Base-by-base conservation (phyloP, 1,284 basidiomycete genomes). In the Testicularia cyperi region DNA sequence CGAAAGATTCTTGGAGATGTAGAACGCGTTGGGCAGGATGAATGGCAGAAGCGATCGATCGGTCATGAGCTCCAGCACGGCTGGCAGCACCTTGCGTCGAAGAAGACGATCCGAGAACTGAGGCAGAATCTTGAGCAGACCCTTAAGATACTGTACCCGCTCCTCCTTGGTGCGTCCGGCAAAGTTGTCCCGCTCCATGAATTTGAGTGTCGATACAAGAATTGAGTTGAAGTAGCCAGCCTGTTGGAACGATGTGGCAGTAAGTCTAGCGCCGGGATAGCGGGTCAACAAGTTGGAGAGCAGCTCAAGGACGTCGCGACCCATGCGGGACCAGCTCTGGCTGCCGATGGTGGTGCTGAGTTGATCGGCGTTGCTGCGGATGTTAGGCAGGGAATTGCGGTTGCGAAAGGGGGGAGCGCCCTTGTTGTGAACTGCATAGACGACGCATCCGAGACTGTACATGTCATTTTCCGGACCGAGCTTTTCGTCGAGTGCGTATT, bases 21-120 rank as follows among this genome's bases (percentile, higher is more conserved):
- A 83, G 72, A 97, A 95, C n/a, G 97, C 88, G 77, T 96, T 96
- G 1, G 94, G 94, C n/a, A 99, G 80, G 53, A 99, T 88, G 77
- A 95, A 95, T 2, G 95, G 94, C 37, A 99, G 79, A n/a, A 76
- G 52, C 5, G 65, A 56, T 0, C 66, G 51, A 39, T 70, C 70
- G n/a, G 54, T 65, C 70, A 72, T 72, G 19, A 71, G 48, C 44
- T 95, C 72, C 23, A 72, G 39, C 22, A 70, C 81, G 19, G 88
- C 87, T 2, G 94, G 92, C n/a, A 98, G 79, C 41, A 98, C 88
- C 77, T 98, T 98, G 34, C 92, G 83, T 46, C 83, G 87, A 44
- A 86, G 83, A 40, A 97, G 80, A 6, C 90, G 86, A 69, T 92
- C 89, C 12, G 88, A 88, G 77, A 98, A 98, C 36, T 83, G 85